Evolutionary conservation across 345 rosid species (phyloP).

Genomic region (Citrus reticulata): DNA sequence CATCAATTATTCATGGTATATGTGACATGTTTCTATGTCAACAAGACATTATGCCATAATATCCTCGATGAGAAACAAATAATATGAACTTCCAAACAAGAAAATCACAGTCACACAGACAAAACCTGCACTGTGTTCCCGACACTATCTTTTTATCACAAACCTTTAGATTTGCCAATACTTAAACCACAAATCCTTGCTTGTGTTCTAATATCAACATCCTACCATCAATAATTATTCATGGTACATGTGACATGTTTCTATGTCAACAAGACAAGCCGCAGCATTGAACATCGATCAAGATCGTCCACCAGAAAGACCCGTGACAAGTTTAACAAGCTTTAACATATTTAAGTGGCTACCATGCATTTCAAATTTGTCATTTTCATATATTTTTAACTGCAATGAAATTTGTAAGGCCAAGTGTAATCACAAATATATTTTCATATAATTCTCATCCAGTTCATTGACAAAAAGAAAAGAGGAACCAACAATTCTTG

Average conservation of each 20-base stretch:
- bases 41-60: too few relatives aligned
- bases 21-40: background rate
- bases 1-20: background rate
- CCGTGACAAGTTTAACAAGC: background rate
- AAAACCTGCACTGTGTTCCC: background rate
- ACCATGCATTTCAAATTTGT: background rate
- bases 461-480: background rate
- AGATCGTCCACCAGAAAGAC: background rate
- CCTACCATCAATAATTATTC: background rate
- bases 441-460: background rate
- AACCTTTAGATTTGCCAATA: background rate
- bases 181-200: background rate
- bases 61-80: background rate
- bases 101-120: background rate
- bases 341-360: background rate
- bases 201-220: background rate
- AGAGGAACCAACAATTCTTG: background rate
- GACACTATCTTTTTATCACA: background rate
- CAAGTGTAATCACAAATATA: background rate
- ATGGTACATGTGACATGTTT: background rate
- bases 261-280: background rate
- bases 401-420: background rate
- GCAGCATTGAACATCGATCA: too few relatives aligned
- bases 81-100: background rate
- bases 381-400: background rate